Conservation (phyloP, 2,329 filamentous ascomycete genomes). For the Penicillium sp. region DNA sequence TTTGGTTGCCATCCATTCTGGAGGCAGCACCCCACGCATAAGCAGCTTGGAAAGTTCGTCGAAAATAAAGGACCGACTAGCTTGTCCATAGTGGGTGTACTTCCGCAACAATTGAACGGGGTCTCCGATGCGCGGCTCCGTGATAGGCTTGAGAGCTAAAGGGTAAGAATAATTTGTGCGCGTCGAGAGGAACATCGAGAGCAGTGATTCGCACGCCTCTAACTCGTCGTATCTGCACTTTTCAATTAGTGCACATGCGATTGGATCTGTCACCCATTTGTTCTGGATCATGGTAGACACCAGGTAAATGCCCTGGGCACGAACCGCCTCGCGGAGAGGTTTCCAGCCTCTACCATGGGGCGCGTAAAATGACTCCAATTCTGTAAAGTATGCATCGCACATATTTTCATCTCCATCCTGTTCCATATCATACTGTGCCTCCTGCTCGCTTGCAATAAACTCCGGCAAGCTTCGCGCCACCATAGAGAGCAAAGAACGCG, state of each 20-base stretch:
- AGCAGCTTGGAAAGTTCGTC: constrained; percentile 35
- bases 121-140: constrained; percentile 19
- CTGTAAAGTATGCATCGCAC: constrained; percentile 41
- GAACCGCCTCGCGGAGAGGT: constrained; percentile 39
- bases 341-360: constrained; percentile 34
- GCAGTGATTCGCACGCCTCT: constrained; percentile 35
- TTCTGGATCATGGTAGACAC: constrained; percentile 36
- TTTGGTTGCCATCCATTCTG: constrained; percentile 41
- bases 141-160: constrained; percentile 22
- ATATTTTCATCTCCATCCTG: constrained; percentile 36
- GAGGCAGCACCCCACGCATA: constrained; percentile 28
- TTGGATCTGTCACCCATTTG: constrained; percentile 32
- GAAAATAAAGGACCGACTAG: constrained; percentile 29
- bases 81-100: constrained; percentile 22
- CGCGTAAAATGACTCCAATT: constrained; percentile 39
- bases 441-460: constrained; percentile 38
- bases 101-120: constrained; percentile 29
- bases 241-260: constrained; percentile 32
- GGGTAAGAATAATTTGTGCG: constrained; percentile 29
- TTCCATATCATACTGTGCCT: constrained; percentile 29
- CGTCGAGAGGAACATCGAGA: constrained; percentile 31
- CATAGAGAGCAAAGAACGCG: constrained; percentile 38
- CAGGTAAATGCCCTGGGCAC: constrained; percentile 38
- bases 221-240: constrained; percentile 28
- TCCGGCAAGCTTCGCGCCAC: constrained; percentile 33